phyloP scores from a whole-genome alignment of 805 yeast species.

The Candida bentonensis region DNA sequence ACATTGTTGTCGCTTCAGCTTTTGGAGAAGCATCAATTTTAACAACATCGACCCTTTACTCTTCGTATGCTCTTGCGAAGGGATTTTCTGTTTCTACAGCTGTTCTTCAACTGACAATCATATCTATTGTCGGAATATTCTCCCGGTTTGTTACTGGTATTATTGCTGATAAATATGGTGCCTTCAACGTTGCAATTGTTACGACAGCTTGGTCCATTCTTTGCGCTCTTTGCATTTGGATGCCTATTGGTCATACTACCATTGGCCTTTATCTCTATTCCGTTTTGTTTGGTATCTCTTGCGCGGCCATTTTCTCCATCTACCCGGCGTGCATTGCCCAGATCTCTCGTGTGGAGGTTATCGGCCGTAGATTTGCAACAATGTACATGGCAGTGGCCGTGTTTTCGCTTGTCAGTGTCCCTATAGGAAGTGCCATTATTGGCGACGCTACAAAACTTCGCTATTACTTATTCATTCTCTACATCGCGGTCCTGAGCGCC shows the following conservation, averaged over 20 bases:
- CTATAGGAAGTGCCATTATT: conserved; percentile 36
- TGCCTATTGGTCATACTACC: conserved; percentile 26
- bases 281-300: conserved; percentile 35
- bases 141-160: conserved; percentile 35
- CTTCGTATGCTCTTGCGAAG: conserved; percentile 29
- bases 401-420: conserved; percentile 34
- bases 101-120: background rate
- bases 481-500: conserved; percentile 18
- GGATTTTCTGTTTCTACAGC: background rate
- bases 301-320: conserved; percentile 34
- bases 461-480: conserved; percentile 20
- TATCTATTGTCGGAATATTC: conserved; percentile 19
- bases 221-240: conserved; percentile 29
- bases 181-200: conserved; percentile 36
- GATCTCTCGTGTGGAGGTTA: conserved; percentile 39
- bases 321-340: conserved; percentile 49
- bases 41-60: conserved; percentile 40
- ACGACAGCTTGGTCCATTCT: conserved; percentile 20
- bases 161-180: conserved; percentile 33
- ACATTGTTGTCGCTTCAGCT: conserved; percentile 18
- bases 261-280: conserved; percentile 27
- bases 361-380: conserved; percentile 43
- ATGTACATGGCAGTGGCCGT: conserved; percentile 46
- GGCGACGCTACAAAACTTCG: conserved; percentile 6
- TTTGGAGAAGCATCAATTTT: conserved; percentile 37